Percentiles rank a stretch among this genome's conserved stretches.
These are phyloP conservation scores for Plasmodium yoelii DNA, from an alignment of 169 alveolate species.

Conservation along the genomic window DNA sequence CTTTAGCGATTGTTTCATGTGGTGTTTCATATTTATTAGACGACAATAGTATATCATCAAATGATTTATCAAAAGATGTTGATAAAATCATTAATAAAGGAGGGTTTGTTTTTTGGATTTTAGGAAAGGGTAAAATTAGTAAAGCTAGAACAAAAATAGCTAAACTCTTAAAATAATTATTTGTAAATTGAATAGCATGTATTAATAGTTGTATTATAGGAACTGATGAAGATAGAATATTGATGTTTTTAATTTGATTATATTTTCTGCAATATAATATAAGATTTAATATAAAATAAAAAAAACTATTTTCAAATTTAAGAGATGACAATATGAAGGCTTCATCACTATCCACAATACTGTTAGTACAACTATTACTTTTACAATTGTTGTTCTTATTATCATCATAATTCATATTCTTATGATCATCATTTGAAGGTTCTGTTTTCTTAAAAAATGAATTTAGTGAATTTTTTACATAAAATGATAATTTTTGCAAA, in stretches of 20 bases:
- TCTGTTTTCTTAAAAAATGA: conserved; percentile 12
- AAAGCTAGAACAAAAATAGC: conserved; percentile 45
- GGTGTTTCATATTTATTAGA: conserved; percentile 9
- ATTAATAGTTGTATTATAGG: conserved; percentile 44
- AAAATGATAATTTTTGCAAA: conserved; percentile 48
- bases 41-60: conserved; percentile 44
- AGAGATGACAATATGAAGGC: neutral
- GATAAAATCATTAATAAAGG: conserved; percentile 37
- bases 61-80: conserved; percentile 61
- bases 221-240: conserved; percentile 54
- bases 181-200: conserved; percentile 39
- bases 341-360: neutral
- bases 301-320: conserved; percentile 71
- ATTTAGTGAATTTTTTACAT: conserved; percentile 41
- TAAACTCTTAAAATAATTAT: conserved; percentile 65
- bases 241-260: conserved; percentile 61
- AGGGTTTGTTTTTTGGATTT: conserved; percentile 21
- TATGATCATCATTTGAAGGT: neutral
- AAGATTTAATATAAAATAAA: conserved; percentile 64
- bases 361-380: neutral
- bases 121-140: conserved; percentile 66
- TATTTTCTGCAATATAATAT: conserved; percentile 59
- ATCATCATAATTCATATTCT: conserved; percentile 3
- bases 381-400: neutral
- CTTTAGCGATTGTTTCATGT: conserved; percentile 7